A percentile compares a stretch with the other conserved stretches of the same genome.
Conservation (phyloP, 768 basidiomycete species). For the Amanita brunnescens region DNA sequence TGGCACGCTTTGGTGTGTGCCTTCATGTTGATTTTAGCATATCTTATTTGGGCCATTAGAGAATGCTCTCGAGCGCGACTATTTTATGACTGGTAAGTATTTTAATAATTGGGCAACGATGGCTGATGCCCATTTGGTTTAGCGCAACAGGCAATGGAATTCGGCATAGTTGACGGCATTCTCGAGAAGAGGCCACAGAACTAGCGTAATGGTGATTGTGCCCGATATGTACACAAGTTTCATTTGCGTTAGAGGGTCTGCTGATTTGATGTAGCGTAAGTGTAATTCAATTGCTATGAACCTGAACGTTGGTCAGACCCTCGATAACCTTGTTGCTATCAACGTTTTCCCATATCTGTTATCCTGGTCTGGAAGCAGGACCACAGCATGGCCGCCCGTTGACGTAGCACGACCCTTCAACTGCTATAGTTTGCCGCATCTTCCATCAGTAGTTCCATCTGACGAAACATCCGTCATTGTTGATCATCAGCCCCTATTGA, state of each 20-base stretch:
- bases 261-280: slow-evolving; percentile 1
- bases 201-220: slow-evolving; percentile 25
- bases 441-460: background rate
- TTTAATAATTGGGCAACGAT: slow-evolving; percentile 11
- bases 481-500: slow-evolving; percentile 1
- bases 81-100: slow-evolving; percentile 81
- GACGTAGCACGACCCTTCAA: background rate
- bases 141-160: slow-evolving; percentile 83
- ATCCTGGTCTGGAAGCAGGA: background rate
- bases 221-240: slow-evolving; percentile 7
- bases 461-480: background rate
- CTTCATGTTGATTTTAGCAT: slow-evolving; percentile 11
- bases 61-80: slow-evolving; percentile 86
- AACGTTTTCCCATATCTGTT: background rate
- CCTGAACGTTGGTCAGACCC: background rate
- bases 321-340: slow-evolving; percentile 3
- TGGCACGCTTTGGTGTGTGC: slow-evolving; percentile 70
- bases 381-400: background rate
- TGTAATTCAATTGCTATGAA: background rate
- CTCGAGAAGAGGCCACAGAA: slow-evolving; percentile 66
- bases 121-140: slow-evolving; percentile 15
- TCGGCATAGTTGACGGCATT: slow-evolving; percentile 91
- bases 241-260: slow-evolving; percentile 1
- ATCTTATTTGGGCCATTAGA: slow-evolving; percentile 38
- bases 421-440: background rate